Base-by-base conservation (phyloP, 345 rosid species). In the Arabis alpina region DNA sequence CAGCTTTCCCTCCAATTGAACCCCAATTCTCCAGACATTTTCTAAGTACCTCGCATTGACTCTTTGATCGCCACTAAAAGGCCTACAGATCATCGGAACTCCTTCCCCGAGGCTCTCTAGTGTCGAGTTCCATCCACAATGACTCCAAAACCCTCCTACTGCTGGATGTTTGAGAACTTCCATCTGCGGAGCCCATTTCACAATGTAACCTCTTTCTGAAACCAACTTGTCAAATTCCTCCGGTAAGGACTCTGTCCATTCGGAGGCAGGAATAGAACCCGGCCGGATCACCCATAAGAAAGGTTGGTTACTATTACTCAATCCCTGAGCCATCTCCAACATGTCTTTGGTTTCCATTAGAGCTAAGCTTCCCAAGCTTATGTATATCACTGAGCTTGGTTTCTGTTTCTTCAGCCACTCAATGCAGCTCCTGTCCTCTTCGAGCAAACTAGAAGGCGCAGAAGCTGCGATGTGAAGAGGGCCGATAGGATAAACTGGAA, bases 311-410 rank as follows among this genome's bases (percentile, higher is more conserved):
- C 83, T 72, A 23, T 77, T 59, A 6, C 77, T 75, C n/a, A 84
- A 30, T 1, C 80, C 85, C 76, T 79, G 39, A 13, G 80, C 80
- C 78, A 80, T 76, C 43, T 76, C 76, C 67, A 53, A 43, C 71
- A 49, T 3, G 12, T 77, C 80, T 43, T 66, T 61, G 40, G 64
- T 61, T 59, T 60, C 42, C 49, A 67, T 68, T 24, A 80, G 54
- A 66, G 68, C 76, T 19, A 82, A 43, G 62, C 86, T 87, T 28
- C 97, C 97, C 39, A 92, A 80, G 72, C 91, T 79, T 43, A 92
- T 75, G 72, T 88, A 90, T 0, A 73, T 78, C 12, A 88, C 89
- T 0, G 93, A 83, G 1, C 67, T 57, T 10, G 64, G 72, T 44
- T 77, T 36, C 9, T 72, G 88, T 16, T 58, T 71, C 77, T 80